Conservation (phyloP, 2,329 filamentous ascomycete genomes). For the Cordyceps cicadae region DNA sequence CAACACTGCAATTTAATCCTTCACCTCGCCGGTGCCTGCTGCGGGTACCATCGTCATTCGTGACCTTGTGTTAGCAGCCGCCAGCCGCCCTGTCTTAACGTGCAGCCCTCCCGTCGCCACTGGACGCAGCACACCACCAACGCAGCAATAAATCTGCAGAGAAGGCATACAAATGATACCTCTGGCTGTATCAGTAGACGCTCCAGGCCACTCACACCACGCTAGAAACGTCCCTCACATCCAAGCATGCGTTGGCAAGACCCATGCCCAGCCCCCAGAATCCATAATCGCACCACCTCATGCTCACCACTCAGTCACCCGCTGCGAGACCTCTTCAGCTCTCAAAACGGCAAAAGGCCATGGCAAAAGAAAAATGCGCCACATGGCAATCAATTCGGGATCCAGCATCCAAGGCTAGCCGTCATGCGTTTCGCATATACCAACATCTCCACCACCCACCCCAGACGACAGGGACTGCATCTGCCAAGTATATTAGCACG, state of each 20-base stretch:
- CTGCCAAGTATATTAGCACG: neutral
- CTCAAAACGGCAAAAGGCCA: neutral
- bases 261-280: neutral
- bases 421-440: constrained; percentile 1
- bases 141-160: neutral
- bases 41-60: neutral
- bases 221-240: constrained; percentile 1
- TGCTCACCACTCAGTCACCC: neutral
- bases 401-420: neutral
- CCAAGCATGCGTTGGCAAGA: constrained; percentile 5
- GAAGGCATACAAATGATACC: neutral
- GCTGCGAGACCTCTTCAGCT: neutral
- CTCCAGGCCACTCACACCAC: neutral
- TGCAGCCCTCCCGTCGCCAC: neutral
- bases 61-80: neutral
- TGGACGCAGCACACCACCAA: neutral
- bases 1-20: neutral
- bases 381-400: neutral
- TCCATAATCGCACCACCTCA: neutral
- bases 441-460: neutral
- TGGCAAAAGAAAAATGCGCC: neutral
- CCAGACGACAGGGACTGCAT: neutral
- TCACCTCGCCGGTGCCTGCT: neutral
- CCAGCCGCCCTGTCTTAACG: neutral
- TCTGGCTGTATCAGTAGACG: neutral